Evolutionary conservation across 805 yeast species (phyloP).

Genomic region (Cyberlindnera meyerae): DNA sequence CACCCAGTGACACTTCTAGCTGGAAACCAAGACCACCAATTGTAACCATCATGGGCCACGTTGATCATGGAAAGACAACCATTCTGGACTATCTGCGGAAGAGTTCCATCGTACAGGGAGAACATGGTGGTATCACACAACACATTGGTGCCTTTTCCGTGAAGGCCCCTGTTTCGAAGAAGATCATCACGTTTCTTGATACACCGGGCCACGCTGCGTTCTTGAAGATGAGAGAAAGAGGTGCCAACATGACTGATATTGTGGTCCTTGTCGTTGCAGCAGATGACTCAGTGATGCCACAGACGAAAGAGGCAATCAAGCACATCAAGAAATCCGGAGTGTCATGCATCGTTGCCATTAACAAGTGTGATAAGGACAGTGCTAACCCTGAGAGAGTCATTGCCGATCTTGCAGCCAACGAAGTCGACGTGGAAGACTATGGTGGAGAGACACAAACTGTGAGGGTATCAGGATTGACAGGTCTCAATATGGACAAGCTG

Average conservation of each 20-base stretch:
- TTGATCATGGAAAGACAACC: constrained; percentile 97
- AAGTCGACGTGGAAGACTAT: constrained; percentile 80
- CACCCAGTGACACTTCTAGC: constrained; percentile 29
- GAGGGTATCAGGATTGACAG: constrained; percentile 83
- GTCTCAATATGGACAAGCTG: constrained; percentile 81
- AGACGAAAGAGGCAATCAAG: constrained; percentile 90
- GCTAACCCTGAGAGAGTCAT: constrained; percentile 71
- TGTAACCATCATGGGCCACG: constrained; percentile 98
- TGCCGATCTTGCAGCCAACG: constrained; percentile 71
- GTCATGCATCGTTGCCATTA: constrained; percentile 84
- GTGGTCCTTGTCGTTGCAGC: constrained; percentile 93
- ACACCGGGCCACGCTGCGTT: constrained; percentile 99
- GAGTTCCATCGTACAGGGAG: constrained; percentile 76
- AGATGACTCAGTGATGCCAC: constrained; percentile 97
- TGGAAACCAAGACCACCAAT: constrained; percentile 80
- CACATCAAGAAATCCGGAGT: constrained; percentile 83
- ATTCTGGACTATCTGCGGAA: constrained; percentile 82
- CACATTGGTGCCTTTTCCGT: constrained; percentile 97
- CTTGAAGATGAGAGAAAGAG: constrained; percentile 92
- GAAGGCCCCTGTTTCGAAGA: constrained; percentile 66
- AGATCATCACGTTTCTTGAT: constrained; percentile 82
- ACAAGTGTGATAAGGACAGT: constrained; percentile 82
- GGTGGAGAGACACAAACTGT: constrained; percentile 96
- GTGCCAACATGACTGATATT: constrained; percentile 91
- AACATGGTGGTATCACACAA: constrained; percentile 96